Conservation (phyloP, 768 basidiomycete species). For the Austroboletus eburneus region DNA sequence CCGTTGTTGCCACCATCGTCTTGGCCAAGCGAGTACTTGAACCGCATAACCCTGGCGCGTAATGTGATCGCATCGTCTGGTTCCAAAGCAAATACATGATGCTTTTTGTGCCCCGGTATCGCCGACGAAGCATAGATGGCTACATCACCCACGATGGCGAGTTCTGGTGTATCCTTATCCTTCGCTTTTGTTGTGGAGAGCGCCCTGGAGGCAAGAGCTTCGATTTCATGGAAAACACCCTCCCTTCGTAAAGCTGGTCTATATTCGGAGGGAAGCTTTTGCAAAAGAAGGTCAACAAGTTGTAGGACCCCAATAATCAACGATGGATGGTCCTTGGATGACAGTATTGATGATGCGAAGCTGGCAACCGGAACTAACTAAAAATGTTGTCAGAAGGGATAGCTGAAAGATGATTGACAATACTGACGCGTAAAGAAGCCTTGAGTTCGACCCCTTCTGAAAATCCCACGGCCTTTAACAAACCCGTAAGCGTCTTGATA, state of each 20-base stretch:
- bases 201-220: conserved; percentile 61
- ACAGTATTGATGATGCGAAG: conserved; percentile 91
- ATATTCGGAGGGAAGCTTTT: conserved; percentile 81
- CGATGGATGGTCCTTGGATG: conserved; percentile 84
- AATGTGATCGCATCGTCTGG: conserved; percentile 90
- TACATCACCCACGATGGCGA: conserved; percentile 35
- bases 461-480: conserved; percentile 91
- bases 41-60: conserved; percentile 85
- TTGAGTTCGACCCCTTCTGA: conserved; percentile 73
- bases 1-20: conserved; percentile 49
- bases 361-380: conserved; percentile 93
- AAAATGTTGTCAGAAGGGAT: conserved; percentile 8
- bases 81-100: conserved; percentile 65
- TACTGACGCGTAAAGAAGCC: conserved; percentile 69
- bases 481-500: conserved; percentile 80
- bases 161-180: conserved; percentile 35
- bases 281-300: conserved; percentile 85
- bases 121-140: conserved; percentile 39
- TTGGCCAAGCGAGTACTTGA: conserved; percentile 66
- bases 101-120: conserved; percentile 64
- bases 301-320: conserved; percentile 88
- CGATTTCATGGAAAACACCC: conserved; percentile 95
- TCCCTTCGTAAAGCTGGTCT: conserved; percentile 88
- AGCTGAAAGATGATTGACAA: background rate
- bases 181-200: conserved; percentile 55